These are phyloP conservation scores for Pichia sp. DNA, from an alignment of 1,139 yeast species.

Conservation along the genomic window DNA sequence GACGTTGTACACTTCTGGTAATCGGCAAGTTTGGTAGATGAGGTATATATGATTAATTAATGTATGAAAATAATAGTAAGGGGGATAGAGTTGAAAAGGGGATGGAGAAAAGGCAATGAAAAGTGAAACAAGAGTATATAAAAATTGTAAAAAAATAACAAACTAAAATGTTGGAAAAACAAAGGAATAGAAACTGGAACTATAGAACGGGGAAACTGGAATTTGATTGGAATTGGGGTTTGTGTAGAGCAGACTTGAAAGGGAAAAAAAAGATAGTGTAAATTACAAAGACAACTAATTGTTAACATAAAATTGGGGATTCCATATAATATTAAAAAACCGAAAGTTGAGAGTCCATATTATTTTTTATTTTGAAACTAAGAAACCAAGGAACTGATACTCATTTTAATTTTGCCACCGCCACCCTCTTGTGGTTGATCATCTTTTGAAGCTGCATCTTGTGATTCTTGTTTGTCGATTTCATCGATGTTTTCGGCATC, in stretches of 20 bases:
- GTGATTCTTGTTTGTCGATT: neutral
- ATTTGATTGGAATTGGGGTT: no score
- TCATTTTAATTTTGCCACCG: conserved; percentile 14
- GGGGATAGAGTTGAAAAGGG: no score
- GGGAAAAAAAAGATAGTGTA: neutral
- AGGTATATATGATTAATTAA: neutral
- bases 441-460: neutral
- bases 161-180: neutral
- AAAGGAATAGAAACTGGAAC: no score
- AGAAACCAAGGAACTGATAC: conserved; percentile 18
- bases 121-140: no score
- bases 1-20: no score
- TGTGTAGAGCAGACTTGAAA: no score
- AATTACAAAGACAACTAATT: neutral
- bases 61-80: neutral
- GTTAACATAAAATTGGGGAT: neutral
- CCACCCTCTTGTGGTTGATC: neutral
- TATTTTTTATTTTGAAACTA: neutral
- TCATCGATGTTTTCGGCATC: neutral
- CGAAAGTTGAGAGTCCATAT: no score
- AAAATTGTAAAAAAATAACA: no score
- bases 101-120: no score
- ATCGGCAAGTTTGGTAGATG: no score
- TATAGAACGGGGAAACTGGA: no score
- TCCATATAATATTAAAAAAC: neutral